Conservation (phyloP, 495 filamentous ascomycete species). For the Saxispiralis lemnorum region DNA sequence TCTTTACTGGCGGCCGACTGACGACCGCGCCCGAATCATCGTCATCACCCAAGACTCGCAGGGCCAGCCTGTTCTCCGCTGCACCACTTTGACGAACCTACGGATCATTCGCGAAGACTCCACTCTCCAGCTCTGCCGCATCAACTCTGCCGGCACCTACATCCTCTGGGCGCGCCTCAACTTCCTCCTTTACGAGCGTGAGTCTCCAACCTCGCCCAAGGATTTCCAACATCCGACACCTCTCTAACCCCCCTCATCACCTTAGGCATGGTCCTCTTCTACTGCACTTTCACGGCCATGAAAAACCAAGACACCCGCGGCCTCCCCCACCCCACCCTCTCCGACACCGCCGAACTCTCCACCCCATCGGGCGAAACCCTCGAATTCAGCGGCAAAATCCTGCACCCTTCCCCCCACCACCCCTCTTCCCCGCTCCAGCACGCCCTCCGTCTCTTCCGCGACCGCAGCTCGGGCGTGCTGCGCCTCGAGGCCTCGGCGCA, state of each 20-base stretch:
- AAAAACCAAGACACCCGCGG: slow-evolving; percentile 48
- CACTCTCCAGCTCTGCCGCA: slow-evolving; percentile 37
- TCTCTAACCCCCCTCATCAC: too few species aligned
- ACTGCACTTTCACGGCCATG: slow-evolving; percentile 55
- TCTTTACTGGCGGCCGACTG: slow-evolving; percentile 36
- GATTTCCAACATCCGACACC: too few species aligned
- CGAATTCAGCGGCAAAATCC: slow-evolving; percentile 48
- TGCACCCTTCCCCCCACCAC: too few species aligned
- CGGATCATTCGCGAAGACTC: slow-evolving; percentile 35
- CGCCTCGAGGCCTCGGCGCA: slow-evolving; percentile 32
- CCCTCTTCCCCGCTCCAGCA: slow-evolving; percentile 52
- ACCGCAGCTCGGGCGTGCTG: slow-evolving; percentile 43
- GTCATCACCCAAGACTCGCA: slow-evolving; percentile 29
- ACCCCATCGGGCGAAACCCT: slow-evolving; percentile 41
- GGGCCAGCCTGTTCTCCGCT: slow-evolving; percentile 27
- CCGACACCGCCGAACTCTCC: slow-evolving; percentile 14
- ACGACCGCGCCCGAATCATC: slow-evolving; percentile 40
- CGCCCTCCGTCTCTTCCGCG: slow-evolving; percentile 52
- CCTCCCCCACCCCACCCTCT: slow-evolving; percentile 31
- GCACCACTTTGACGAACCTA: slow-evolving; percentile 35
- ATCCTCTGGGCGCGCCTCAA: slow-evolving; percentile 39
- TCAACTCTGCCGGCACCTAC: slow-evolving; percentile 27
- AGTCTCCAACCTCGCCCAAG: too few species aligned
- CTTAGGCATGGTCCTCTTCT: slow-evolving; percentile 58
- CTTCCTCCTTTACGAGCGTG: slow-evolving; percentile 43